These are phyloP conservation scores for Harringtonia lauricola DNA, from an alignment of 2,329 filamentous ascomycete species.

Conservation along the genomic window DNA sequence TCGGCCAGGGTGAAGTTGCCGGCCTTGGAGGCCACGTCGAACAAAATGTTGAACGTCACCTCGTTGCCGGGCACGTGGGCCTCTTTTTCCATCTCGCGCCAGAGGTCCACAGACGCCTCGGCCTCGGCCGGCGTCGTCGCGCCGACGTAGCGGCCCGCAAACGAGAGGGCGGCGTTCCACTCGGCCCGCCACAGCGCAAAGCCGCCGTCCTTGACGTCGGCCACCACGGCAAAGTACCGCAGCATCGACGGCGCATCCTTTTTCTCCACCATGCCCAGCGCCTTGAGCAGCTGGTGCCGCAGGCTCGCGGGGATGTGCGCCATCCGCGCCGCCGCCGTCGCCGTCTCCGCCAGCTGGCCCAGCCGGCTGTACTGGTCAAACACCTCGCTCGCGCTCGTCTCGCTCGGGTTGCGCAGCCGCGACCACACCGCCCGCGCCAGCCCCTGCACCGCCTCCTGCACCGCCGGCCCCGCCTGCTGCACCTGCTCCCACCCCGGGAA, in stretches of 20 bases:
- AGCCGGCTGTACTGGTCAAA: slow-evolving; percentile 38
- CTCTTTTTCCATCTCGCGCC: slow-evolving; percentile 79
- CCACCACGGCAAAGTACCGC: slow-evolving; percentile 71
- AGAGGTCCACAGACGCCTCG: slow-evolving; percentile 62
- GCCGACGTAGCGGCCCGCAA: slow-evolving; percentile 62
- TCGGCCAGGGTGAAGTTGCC: slow-evolving; percentile 77
- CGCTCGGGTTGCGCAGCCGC: slow-evolving; percentile 30
- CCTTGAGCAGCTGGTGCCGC: slow-evolving; percentile 54
- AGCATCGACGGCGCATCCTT: slow-evolving; percentile 55
- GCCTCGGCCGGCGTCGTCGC: slow-evolving; percentile 47
- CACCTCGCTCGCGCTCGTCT: slow-evolving; percentile 29
- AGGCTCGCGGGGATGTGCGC: slow-evolving; percentile 34
- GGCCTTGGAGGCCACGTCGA: slow-evolving; percentile 76
- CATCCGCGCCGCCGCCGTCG: slow-evolving; percentile 32
- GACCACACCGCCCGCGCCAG: slow-evolving; percentile 28
- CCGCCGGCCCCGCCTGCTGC: slow-evolving; percentile 21
- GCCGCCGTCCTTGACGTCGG: slow-evolving; percentile 68
- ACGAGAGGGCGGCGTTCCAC: slow-evolving; percentile 78
- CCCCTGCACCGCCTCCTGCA: slow-evolving; percentile 23
- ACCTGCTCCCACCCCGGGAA: slow-evolving; percentile 33
- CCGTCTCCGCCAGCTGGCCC: too few relatives aligned
- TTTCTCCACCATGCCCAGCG: slow-evolving; percentile 52
- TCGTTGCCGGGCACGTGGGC: slow-evolving; percentile 54
- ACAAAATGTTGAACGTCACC: slow-evolving; percentile 90
- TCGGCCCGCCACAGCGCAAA: slow-evolving; percentile 56